phyloP scores from a whole-genome alignment of 2,329 filamentous ascomycete species.

The Dactylellina leptospora region DNA sequence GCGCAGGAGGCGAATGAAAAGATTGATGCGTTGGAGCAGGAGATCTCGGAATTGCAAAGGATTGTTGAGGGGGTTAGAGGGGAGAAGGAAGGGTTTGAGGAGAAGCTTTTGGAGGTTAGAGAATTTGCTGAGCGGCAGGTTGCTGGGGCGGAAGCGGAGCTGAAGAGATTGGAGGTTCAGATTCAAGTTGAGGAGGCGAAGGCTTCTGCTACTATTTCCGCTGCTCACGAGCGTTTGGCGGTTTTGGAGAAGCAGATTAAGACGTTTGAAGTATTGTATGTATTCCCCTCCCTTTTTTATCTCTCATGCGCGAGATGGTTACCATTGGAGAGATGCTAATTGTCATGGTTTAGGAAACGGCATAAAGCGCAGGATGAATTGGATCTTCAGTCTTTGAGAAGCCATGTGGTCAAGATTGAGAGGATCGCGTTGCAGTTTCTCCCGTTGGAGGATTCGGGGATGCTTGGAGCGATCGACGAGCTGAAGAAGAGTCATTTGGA shows the following conservation, averaged over 20 bases:
- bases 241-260: conserved; percentile 43
- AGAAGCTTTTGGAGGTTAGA: conserved; percentile 33
- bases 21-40: conserved; percentile 25
- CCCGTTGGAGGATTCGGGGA: conserved; percentile 47
- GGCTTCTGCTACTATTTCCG: conserved; percentile 39
- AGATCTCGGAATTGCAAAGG: conserved; percentile 11
- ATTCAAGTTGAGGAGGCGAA: conserved; percentile 47
- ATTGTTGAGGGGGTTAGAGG: conserved; percentile 4
- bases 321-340: too few species aligned
- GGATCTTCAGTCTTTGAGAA: conserved; percentile 36
- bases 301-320: not conserved
- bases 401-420: conserved; percentile 49
- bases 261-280: conserved; percentile 47
- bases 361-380: conserved; percentile 49
- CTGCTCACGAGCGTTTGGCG: conserved; percentile 26
- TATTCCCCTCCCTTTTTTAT: not conserved
- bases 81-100: conserved; percentile 10
- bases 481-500: conserved; percentile 46
- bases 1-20: conserved; percentile 35
- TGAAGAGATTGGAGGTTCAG: conserved; percentile 46
- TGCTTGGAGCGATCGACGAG: conserved; percentile 50
- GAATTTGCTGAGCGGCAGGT: conserved; percentile 34
- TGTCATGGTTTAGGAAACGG: conserved; percentile 47
- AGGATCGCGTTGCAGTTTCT: conserved; percentile 48
- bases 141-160: conserved; percentile 27